Evolutionary conservation across 306 rosid genomes (phyloP), one percentile per base, ranked within the genome.

Genomic region (Pachyrhizus erosus): DNA sequence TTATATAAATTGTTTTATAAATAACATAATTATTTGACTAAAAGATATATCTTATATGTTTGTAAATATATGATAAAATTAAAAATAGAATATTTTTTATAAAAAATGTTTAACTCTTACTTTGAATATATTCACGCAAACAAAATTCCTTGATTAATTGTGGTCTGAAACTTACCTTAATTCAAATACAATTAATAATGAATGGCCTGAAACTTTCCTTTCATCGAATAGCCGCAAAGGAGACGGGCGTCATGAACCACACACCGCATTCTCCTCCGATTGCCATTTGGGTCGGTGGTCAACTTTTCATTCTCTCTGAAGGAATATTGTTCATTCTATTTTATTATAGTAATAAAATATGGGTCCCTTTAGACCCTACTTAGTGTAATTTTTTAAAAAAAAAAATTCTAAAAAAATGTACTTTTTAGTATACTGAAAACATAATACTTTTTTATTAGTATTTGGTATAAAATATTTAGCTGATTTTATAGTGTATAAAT

Each of bases 251-350:
- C 45, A 66, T 81, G 86, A 75, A 64, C n/a, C 39, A 42, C 48
- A 58, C 79, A 80, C 86, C 33, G 52, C 87, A 45, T 78, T 67
- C 78, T 61, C 70, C 78, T 61, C 70, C 75, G 12, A 37, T 71
- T 71, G 62, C 45, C 84, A 66, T 3, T 72, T 74, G 80, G 69
- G 70, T 81, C 86, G 79, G 88, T 75, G 75, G 75, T 76, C 83
- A 75, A 54, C 54, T 75, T 75, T 79, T 70, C 11, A 62, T 70
- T 76, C 64, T 34, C 37, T 39, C 15, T 46, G 1, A 17, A 40
- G 55, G 75, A 60, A 60, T 79, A 73, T 21, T 6, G 5, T 49
- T 75, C 74, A 23, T 49, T 17, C 51, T 27, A 27, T 24, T 17
- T 0, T 42, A 42, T 1, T 39, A 13, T 7, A n/a, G n/a, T 24